phyloP scores from a whole-genome alignment of 2,329 filamentous ascomycete species.

The Lachnum nothofagi region DNA sequence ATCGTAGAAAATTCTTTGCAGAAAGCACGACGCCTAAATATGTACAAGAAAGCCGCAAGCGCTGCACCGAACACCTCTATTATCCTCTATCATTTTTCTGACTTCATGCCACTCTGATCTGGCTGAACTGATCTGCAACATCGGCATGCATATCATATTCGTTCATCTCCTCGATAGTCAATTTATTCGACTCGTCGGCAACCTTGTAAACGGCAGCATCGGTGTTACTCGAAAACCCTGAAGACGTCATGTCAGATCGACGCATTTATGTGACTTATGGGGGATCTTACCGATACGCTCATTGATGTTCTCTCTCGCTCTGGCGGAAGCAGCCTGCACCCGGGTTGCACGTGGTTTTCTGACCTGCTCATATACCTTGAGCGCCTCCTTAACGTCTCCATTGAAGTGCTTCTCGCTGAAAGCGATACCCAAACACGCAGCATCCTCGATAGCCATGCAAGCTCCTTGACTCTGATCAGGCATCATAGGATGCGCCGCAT shows the following conservation, averaged over 20 bases:
- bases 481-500: slow-evolving; percentile 67
- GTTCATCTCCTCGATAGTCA: slow-evolving; percentile 68
- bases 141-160: slow-evolving; percentile 13
- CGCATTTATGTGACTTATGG: neutral
- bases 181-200: slow-evolving; percentile 52
- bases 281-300: slow-evolving; percentile 41
- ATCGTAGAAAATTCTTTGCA: too few species aligned
- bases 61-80: too few species aligned
- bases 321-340: slow-evolving; percentile 52
- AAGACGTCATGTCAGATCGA: neutral
- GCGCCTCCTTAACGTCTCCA: slow-evolving; percentile 30
- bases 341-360: slow-evolving; percentile 49
- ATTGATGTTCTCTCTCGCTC: slow-evolving; percentile 55
- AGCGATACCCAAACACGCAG: slow-evolving; percentile 33
- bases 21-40: too few species aligned
- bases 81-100: too few species aligned
- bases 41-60: too few species aligned
- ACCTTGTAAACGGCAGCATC: slow-evolving; percentile 54
- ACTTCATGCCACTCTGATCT: too few species aligned
- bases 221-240: slow-evolving; percentile 58
- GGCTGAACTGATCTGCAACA: neutral
- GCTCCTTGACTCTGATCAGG: slow-evolving; percentile 64
- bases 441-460: slow-evolving; percentile 38
- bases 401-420: slow-evolving; percentile 33
- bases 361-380: slow-evolving; percentile 42